Evolutionary conservation across 768 basidiomycete species (phyloP).

Genomic region (Leucogyrophana mollusca): DNA sequence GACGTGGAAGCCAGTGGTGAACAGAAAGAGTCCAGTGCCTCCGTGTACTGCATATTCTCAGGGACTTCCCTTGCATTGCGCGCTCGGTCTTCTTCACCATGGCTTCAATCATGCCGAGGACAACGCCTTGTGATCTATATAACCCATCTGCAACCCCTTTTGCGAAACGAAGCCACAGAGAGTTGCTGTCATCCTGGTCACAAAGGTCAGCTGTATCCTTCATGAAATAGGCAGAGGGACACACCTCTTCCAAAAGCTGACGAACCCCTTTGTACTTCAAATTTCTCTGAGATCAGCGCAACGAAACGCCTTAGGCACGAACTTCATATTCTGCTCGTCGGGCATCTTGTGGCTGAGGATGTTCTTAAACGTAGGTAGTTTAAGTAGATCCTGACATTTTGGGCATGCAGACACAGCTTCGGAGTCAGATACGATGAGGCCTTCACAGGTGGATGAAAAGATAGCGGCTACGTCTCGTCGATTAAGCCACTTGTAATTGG

Average conservation of each 20-base stretch:
- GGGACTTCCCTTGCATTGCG: conserved; percentile 5
- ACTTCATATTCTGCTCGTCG: no score
- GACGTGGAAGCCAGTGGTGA: conserved; percentile 11
- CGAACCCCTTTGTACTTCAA: no score
- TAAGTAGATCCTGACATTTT: no score
- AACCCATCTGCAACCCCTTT: conserved; percentile 14
- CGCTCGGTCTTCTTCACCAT: conserved; percentile 10
- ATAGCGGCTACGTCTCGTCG: no score
- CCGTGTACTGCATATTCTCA: conserved; percentile 15
- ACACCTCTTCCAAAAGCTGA: conserved; percentile 12
- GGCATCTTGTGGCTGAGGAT: no score
- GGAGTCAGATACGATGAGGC: no score
- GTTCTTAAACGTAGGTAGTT: no score
- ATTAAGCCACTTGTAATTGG: no score
- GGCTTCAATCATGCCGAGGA: conserved; percentile 19
- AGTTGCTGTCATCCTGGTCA: conserved; percentile 12
- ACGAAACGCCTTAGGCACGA: no score
- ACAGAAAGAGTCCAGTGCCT: conserved; percentile 14
- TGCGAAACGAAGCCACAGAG: conserved; percentile 19
- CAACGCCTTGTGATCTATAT: conserved; percentile 11
- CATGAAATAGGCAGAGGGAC: background rate
- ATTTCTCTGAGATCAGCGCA: no score
- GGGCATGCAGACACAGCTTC: no score
- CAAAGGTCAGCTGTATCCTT: background rate
- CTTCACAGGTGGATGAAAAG: no score